Percentiles rank a stretch among this genome's conserved stretches.
Conservation (phyloP, 75 land plant species). For the Pseudotsuga menziesii region DNA sequence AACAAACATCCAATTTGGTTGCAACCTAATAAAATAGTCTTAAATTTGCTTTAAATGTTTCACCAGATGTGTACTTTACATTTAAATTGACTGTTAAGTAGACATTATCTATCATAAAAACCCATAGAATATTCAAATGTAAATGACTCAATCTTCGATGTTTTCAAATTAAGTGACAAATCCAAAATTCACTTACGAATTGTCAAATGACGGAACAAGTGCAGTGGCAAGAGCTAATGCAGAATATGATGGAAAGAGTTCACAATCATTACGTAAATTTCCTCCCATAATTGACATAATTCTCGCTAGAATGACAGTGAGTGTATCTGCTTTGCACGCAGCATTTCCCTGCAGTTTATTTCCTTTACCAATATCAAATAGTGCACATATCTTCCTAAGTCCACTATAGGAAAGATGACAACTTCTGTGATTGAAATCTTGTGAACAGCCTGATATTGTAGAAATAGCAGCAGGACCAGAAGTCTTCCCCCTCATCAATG, state of each 20-base stretch:
- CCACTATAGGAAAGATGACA: background rate
- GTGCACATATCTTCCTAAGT: conserved; percentile 9
- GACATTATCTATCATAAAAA: background rate
- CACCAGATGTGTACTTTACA: background rate
- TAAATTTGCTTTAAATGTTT: background rate
- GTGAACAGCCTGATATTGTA: background rate
- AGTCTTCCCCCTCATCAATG: conserved; percentile 20
- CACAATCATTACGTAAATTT: conserved; percentile 20
- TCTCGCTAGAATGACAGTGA: background rate
- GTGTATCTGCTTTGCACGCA: conserved; percentile 3
- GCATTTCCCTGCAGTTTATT: conserved; percentile 14
- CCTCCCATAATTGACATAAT: background rate
- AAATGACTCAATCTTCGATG: background rate
- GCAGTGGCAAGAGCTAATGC: conserved; percentile 50
- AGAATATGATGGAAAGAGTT: conserved; percentile 20
- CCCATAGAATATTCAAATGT: background rate
- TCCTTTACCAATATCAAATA: conserved; percentile 10
- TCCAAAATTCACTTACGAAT: conserved; percentile 27
- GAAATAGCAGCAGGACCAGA: conserved; percentile 3
- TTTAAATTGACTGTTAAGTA: background rate
- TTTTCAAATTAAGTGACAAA: background rate
- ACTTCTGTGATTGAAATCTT: conserved; percentile 8
- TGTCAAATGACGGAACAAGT: conserved; percentile 48
- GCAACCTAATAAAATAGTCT: background rate
- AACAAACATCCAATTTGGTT: background rate